Evolutionary conservation across 23 red algal genomes (phyloP).

Genomic region (Chondrus crispus): DNA sequence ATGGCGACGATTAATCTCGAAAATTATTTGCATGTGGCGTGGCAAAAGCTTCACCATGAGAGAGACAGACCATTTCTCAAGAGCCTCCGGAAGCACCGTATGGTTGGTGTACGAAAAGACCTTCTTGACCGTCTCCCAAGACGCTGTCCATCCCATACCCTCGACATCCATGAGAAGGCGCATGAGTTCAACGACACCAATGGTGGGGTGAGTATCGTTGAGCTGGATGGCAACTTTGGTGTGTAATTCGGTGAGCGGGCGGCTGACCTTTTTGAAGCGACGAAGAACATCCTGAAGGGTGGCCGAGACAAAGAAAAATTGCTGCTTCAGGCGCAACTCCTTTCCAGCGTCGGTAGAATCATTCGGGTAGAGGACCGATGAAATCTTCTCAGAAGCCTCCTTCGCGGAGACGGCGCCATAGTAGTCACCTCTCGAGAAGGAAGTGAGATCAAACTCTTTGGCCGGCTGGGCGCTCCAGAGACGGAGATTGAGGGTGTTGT

Average conservation of each 20-base stretch:
- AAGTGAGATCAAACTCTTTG: conserved; percentile 94
- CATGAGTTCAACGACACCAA: conserved; percentile 97
- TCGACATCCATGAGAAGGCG: conserved; percentile 86
- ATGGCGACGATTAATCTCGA: conserved; percentile 94
- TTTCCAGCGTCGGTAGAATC: conserved; percentile 98
- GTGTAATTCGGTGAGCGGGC: conserved; percentile 83
- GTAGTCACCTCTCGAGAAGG: conserved; percentile 96
- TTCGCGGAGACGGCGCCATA: conserved; percentile 80
- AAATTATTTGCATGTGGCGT: conserved; percentile 99
- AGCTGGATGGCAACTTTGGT: conserved; percentile 94
- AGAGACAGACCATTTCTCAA: conserved; percentile 97
- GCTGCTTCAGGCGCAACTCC: conserved; percentile 98
- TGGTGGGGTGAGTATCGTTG: conserved; percentile 98
- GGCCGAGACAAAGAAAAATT: conserved; percentile 98
- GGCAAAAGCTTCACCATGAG: conserved; percentile 98
- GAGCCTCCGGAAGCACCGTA: conserved; percentile 99
- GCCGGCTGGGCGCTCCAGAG: conserved; percentile 91
- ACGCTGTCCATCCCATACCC: conserved; percentile 88
- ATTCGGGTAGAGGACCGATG: conserved; percentile 97
- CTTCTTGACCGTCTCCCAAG: conserved; percentile 82
- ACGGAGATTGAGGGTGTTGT: conserved; percentile 95
- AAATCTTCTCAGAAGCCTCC: conserved; percentile 87
- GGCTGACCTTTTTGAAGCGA: conserved; percentile 83
- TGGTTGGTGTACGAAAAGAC: conserved; percentile 99
- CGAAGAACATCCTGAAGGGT: conserved; percentile 95